Percentiles rank a stretch among this genome's conserved stretches.
Conservation (phyloP, 163 green algal genomes). For the Picocystis sp. region DNA sequence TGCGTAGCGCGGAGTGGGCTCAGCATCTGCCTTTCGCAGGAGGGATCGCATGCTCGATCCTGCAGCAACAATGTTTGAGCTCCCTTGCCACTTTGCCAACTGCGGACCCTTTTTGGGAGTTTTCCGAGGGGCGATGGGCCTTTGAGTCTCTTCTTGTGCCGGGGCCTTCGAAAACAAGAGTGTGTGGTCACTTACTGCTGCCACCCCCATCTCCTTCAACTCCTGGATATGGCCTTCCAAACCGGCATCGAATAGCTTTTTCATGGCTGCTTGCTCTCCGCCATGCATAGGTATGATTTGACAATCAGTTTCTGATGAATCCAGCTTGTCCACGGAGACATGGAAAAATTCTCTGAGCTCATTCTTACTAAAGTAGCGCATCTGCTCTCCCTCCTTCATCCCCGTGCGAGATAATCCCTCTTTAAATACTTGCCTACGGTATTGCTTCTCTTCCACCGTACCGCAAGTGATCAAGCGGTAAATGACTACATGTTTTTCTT, state of each 20-base stretch:
- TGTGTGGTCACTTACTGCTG: too few species aligned
- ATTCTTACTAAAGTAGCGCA: constrained; percentile 46
- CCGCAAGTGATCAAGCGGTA: constrained; percentile 87
- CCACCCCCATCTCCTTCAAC: too few species aligned
- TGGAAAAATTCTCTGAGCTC: constrained; percentile 10
- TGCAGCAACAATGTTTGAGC: too few species aligned
- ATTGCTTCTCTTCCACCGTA: constrained; percentile 95
- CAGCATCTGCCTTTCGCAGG: too few species aligned
- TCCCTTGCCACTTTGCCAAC: too few species aligned
- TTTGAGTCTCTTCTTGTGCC: too few species aligned
- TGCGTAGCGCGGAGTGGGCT: too few species aligned
- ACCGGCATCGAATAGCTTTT: neutral
- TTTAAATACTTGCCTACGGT: constrained; percentile 90
- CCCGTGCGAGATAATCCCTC: constrained; percentile 47
- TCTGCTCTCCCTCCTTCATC: constrained; percentile 50
- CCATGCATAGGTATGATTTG: constrained; percentile 3
- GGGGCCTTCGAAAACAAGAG: too few species aligned
- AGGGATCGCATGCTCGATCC: too few species aligned
- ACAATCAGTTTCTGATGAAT: neutral
- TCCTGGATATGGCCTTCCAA: neutral
- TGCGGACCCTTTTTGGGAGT: too few species aligned
- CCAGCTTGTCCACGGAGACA: neutral
- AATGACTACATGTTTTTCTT: constrained; percentile 40
- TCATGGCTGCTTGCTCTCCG: neutral
- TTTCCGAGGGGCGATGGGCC: too few species aligned